Percentiles rank a stretch among this genome's conserved stretches.
Evolutionary conservation across 2,329 filamentous ascomycete species (phyloP).

Genomic region (Exserohilum rostratum): DNA sequence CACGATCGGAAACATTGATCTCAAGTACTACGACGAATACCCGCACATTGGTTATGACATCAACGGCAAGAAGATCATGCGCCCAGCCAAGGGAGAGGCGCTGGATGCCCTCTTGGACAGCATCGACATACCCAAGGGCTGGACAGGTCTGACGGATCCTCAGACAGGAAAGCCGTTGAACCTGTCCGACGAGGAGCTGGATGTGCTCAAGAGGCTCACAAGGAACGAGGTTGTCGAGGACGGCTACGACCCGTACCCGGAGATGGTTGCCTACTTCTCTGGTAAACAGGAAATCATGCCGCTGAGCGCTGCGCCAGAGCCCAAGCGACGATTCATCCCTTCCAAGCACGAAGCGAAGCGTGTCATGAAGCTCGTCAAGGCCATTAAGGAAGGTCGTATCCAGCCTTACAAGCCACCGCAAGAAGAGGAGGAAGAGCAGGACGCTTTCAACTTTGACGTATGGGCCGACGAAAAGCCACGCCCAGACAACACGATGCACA

Average conservation of each 20-base stretch:
- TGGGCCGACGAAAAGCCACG: slow-evolving; percentile 91
- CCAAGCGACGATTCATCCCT: slow-evolving; percentile 92
- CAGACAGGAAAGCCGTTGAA: slow-evolving; percentile 91
- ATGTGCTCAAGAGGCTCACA: slow-evolving; percentile 85
- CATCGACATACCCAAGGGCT: slow-evolving; percentile 95
- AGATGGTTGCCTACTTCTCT: slow-evolving; percentile 93
- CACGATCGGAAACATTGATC: slow-evolving; percentile 92
- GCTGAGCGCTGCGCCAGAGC: slow-evolving; percentile 89
- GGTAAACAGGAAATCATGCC: slow-evolving; percentile 92
- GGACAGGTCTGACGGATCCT: slow-evolving; percentile 94
- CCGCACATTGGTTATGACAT: slow-evolving; percentile 99
- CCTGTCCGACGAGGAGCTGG: slow-evolving; percentile 83
- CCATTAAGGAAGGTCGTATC: slow-evolving; percentile 92
- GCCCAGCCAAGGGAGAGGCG: slow-evolving; percentile 90
- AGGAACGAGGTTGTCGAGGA: slow-evolving; percentile 87
- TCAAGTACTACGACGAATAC: slow-evolving; percentile 96
- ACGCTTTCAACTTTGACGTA: slow-evolving; percentile 76
- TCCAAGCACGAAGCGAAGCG: slow-evolving; percentile 97
- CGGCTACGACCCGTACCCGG: slow-evolving; percentile 90
- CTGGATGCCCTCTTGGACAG: slow-evolving; percentile 92
- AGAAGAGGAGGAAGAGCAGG: slow-evolving; percentile 73
- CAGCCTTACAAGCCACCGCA: slow-evolving; percentile 84
- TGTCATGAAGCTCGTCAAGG: slow-evolving; percentile 95
- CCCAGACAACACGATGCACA: slow-evolving; percentile 88
- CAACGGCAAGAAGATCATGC: slow-evolving; percentile 97